These are phyloP conservation scores for Logfia minima DNA, from an alignment of 129 eudicot species.

Conservation along the genomic window DNA sequence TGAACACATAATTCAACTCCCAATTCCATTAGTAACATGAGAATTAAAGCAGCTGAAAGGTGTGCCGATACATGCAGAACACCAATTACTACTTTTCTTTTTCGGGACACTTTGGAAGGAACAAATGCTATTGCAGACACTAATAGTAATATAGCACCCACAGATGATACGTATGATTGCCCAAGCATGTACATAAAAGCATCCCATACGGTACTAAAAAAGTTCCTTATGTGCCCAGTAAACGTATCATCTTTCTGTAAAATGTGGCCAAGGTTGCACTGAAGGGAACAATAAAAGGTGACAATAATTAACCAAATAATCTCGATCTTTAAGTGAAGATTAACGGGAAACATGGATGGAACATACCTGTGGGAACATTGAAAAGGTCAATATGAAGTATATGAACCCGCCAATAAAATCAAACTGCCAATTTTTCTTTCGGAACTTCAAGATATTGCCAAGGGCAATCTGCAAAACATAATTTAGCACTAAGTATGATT, in stretches of 20 bases:
- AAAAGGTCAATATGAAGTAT: slow-evolving; percentile 81
- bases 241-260: slow-evolving; percentile 74
- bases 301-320: background rate
- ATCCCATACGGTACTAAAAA: slow-evolving; percentile 78
- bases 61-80: slow-evolving; percentile 85
- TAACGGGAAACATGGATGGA: background rate
- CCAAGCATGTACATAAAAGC: slow-evolving; percentile 79
- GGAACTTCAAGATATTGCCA: slow-evolving; percentile 91
- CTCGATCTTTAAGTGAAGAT: background rate
- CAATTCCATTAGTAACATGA: slow-evolving; percentile 86
- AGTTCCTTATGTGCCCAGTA: slow-evolving; percentile 75
- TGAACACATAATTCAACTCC: slow-evolving; percentile 89
- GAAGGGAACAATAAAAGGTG: slow-evolving; percentile 3
- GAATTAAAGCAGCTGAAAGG: slow-evolving; percentile 83
- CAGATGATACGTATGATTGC: slow-evolving; percentile 72
- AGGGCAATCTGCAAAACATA: slow-evolving; percentile 72
- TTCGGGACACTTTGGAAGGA: slow-evolving; percentile 83
- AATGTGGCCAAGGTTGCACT: slow-evolving; percentile 93
- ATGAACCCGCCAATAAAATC: slow-evolving; percentile 94
- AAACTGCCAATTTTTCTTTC: slow-evolving; percentile 99
- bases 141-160: slow-evolving; percentile 70
- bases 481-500: background rate
- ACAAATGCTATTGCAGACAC: slow-evolving; percentile 70
- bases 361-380: slow-evolving; percentile 95
- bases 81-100: slow-evolving; percentile 69